These are phyloP conservation scores for Pythium monospermum DNA, from an alignment of 352 stramenopile species.

Conservation along the genomic window DNA sequence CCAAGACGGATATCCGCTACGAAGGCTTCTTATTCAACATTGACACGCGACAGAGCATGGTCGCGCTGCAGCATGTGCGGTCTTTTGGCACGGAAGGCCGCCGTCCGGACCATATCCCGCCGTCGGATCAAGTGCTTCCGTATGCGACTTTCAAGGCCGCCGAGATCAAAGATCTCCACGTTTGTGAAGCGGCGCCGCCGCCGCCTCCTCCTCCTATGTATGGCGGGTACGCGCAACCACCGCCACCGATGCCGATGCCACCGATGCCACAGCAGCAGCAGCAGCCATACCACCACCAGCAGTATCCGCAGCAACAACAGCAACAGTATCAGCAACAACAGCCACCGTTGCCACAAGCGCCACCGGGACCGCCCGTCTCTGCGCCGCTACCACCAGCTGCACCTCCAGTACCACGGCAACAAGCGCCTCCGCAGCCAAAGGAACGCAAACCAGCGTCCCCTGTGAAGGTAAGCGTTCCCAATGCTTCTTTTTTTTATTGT, in stretches of 20 bases:
- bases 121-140: constrained; percentile 68
- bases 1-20: constrained; percentile 87
- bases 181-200: constrained; percentile 63
- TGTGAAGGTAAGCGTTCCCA: no score
- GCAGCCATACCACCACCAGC: constrained; percentile 10
- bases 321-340: not conserved
- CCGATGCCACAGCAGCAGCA: constrained; percentile 12
- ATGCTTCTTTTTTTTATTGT: no score
- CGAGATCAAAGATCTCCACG: constrained; percentile 84
- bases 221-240: constrained; percentile 9
- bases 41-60: constrained; percentile 77
- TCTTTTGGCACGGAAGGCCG: constrained; percentile 82
- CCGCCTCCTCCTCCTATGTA: constrained; percentile 5
- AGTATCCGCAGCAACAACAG: constrained; percentile 19
- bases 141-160: constrained; percentile 80
- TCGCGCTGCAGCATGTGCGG: constrained; percentile 73
- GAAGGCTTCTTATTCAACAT: constrained; percentile 86
- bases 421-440: no score
- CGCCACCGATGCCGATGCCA: constrained; percentile 12
- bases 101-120: constrained; percentile 63
- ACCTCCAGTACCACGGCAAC: no score
- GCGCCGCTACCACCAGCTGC: constrained; percentile 14
- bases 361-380: constrained; percentile 7
- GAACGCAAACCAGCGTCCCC: no score
- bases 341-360: not conserved